Evolutionary conservation across 768 basidiomycete species (phyloP).

Genomic region (Gloeostereum incarnatum): DNA sequence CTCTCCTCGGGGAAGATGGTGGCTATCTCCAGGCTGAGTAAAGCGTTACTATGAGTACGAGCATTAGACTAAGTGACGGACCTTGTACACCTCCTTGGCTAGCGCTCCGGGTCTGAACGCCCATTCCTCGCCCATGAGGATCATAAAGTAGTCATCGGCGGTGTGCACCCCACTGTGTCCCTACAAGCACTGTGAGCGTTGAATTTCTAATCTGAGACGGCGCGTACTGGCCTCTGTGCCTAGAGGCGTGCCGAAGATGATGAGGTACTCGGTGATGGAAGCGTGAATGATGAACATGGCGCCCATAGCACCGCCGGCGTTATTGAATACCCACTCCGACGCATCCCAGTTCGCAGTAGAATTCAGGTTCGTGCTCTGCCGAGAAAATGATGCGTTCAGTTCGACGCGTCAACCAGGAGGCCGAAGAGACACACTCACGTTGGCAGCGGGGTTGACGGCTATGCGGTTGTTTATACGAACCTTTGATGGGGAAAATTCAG

Average conservation of each 20-base stretch:
- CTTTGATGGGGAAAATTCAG: constrained; percentile 34
- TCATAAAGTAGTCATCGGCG: constrained; percentile 77
- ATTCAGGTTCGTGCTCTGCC: no score
- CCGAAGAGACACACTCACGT: no score
- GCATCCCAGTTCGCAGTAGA: constrained; percentile 35
- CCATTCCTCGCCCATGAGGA: constrained; percentile 66
- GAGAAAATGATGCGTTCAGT: no score
- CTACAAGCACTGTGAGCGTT: no score
- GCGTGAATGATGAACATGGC: constrained; percentile 76
- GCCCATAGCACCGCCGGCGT: constrained; percentile 76
- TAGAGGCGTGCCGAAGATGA: constrained; percentile 66
- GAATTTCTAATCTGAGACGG: no score
- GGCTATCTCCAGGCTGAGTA: constrained; percentile 48
- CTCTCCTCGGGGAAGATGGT: constrained; percentile 50
- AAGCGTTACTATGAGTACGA: no score
- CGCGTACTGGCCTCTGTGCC: no score
- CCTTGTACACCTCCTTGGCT: constrained; percentile 59
- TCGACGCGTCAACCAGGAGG: no score
- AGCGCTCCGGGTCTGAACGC: constrained; percentile 57
- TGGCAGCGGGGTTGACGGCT: constrained; percentile 5
- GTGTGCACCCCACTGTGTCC: constrained; percentile 69
- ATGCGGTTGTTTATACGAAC: no score
- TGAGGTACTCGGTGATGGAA: constrained; percentile 67
- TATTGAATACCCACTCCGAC: constrained; percentile 72
- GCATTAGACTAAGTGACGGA: no score